phyloP scores from a whole-genome alignment of 306 rosid genomes.

The Cicer pinnatifidum region DNA sequence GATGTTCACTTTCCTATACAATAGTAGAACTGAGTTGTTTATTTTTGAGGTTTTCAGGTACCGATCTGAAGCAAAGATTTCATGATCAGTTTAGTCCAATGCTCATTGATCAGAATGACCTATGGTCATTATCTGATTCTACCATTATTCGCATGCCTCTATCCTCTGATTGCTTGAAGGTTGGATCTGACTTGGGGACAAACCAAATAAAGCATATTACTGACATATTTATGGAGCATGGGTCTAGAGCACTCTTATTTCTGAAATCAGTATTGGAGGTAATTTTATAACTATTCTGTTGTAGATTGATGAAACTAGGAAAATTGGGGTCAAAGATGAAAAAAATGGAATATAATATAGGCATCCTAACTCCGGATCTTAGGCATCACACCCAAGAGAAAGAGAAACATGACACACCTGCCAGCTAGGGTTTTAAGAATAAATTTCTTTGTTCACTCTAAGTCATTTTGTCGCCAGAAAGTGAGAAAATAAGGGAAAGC shows the following conservation, averaged over 20 bases:
- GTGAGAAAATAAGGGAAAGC: background rate
- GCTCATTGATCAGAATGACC: conserved; percentile 70
- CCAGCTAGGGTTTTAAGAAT: background rate
- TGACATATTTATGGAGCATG: conserved; percentile 72
- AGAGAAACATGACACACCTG: conserved; percentile 2
- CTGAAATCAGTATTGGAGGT: conserved; percentile 94
- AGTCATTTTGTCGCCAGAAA: background rate
- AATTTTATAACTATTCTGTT: conserved; percentile 41
- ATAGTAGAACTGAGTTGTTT: conserved; percentile 35
- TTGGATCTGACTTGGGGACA: conserved; percentile 66
- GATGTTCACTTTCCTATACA: conserved; percentile 34
- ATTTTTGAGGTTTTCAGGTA: conserved; percentile 67
- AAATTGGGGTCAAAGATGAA: no score
- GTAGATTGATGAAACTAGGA: conserved; percentile 7
- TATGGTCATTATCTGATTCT: conserved; percentile 73
- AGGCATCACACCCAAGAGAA: conserved; percentile 14
- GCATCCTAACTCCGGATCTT: background rate
- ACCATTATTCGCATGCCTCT: conserved; percentile 97
- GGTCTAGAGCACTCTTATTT: conserved; percentile 82
- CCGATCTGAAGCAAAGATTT: conserved; percentile 78
- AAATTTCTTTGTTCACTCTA: background rate
- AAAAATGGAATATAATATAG: background rate
- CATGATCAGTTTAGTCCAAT: conserved; percentile 87
- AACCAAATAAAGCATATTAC: conserved; percentile 66
- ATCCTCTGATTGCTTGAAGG: conserved; percentile 66